Percentiles rank a stretch among this genome's conserved stretches.
phyloP scores from a whole-genome alignment of 164 flowering plant species.

The Piper longum region DNA sequence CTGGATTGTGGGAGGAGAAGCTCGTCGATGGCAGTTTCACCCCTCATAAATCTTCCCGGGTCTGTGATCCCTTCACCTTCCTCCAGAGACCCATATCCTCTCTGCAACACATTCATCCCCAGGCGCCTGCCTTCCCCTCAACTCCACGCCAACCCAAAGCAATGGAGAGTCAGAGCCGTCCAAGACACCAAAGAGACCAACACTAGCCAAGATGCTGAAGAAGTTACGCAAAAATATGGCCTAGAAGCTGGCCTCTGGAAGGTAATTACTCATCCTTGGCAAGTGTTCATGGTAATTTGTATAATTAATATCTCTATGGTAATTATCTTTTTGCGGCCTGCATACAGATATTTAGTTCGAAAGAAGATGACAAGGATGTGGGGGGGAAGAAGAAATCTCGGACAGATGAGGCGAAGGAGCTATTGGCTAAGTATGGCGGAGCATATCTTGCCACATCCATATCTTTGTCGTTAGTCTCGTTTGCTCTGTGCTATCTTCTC shows the following conservation, averaged over 20 bases:
- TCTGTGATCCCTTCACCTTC: slow-evolving; percentile 1
- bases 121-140: slow-evolving; percentile 1
- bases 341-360: slow-evolving; percentile 78
- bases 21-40: slow-evolving; percentile 11
- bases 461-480: slow-evolving; percentile 83
- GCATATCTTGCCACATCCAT: slow-evolving; percentile 94
- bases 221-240: slow-evolving; percentile 75
- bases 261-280: too few relatives aligned
- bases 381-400: slow-evolving; percentile 44
- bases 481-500: slow-evolving; percentile 65
- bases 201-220: slow-evolving; percentile 39
- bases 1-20: too few relatives aligned
- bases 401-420: slow-evolving; percentile 78
- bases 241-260: slow-evolving; percentile 98
- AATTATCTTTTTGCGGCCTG: neutral
- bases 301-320: too few relatives aligned
- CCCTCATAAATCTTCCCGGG: slow-evolving; percentile 3
- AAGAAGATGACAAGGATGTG: slow-evolving; percentile 36
- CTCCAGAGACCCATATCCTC: neutral
- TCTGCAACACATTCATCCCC: slow-evolving; percentile 2
- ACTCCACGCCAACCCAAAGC: slow-evolving; percentile 3
- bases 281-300: too few relatives aligned
- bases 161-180: slow-evolving; percentile 36
- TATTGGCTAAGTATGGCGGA: slow-evolving; percentile 89
- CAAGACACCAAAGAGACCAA: slow-evolving; percentile 39